phyloP scores from a whole-genome alignment of 2,329 filamentous ascomycete species.

The Penicillium sp. region DNA sequence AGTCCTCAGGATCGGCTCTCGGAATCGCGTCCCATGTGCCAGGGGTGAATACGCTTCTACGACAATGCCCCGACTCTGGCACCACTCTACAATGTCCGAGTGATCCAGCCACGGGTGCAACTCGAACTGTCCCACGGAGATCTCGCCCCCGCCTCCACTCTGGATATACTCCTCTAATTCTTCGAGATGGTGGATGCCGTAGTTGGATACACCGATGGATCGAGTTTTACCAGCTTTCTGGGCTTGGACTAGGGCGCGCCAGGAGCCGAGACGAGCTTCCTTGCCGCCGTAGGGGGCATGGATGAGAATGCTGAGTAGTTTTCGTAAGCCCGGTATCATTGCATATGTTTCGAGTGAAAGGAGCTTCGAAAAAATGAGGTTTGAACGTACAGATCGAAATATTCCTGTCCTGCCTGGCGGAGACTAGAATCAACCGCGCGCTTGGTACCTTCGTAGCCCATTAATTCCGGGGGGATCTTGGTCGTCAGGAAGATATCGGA shows the following conservation, averaged over 20 bases:
- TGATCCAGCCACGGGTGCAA: slow-evolving; percentile 82
- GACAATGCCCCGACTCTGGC: slow-evolving; percentile 67
- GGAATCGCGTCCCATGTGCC: slow-evolving; percentile 70
- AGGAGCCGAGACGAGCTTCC: slow-evolving; percentile 69
- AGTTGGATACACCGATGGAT: slow-evolving; percentile 78
- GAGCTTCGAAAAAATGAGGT: neutral
- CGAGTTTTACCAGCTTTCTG: slow-evolving; percentile 71
- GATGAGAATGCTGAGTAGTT: slow-evolving; percentile 58
- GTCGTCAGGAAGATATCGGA: slow-evolving; percentile 79
- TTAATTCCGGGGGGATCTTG: slow-evolving; percentile 70
- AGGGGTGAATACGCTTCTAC: slow-evolving; percentile 82
- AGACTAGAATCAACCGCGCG: slow-evolving; percentile 65
- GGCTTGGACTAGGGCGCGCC: slow-evolving; percentile 77
- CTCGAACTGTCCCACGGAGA: slow-evolving; percentile 79
- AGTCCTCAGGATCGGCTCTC: slow-evolving; percentile 63
- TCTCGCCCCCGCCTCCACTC: slow-evolving; percentile 63
- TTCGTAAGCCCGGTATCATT: neutral
- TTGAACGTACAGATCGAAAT: slow-evolving; percentile 68
- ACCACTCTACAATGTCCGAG: slow-evolving; percentile 66
- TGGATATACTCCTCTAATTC: slow-evolving; percentile 62
- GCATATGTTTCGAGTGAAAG: neutral
- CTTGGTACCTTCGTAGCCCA: slow-evolving; percentile 68
- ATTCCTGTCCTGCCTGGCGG: slow-evolving; percentile 68
- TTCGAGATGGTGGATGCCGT: slow-evolving; percentile 72
- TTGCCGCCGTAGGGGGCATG: slow-evolving; percentile 79